These are phyloP conservation scores for Glarea lozoyensis DNA, from an alignment of 495 filamentous ascomycete species.

Conservation along the genomic window DNA sequence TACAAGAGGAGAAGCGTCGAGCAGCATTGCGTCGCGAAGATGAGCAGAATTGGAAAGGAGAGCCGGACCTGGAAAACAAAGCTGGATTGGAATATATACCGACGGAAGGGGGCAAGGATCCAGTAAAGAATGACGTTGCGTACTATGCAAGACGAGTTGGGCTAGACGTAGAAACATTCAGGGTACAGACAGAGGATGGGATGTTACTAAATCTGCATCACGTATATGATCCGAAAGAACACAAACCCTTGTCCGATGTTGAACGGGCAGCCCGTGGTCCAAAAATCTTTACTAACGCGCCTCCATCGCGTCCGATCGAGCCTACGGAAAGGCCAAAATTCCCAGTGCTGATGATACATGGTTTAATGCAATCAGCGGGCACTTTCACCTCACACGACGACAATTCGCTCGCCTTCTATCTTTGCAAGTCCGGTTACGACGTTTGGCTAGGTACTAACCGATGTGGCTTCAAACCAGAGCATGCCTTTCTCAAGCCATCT, in stretches of 20 bases:
- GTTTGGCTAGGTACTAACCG: constrained; percentile 96
- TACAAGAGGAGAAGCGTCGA: constrained; percentile 52
- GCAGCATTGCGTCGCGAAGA: constrained; percentile 43
- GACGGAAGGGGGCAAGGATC: constrained; percentile 72
- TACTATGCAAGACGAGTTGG: constrained; percentile 89
- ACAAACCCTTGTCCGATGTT: constrained; percentile 33
- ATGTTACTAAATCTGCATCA: constrained; percentile 87
- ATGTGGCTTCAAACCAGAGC: constrained; percentile 74
- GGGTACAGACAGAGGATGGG: constrained; percentile 90
- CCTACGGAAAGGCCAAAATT: constrained; percentile 45
- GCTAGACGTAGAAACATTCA: constrained; percentile 72
- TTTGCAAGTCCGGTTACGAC: constrained; percentile 89
- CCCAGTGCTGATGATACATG: constrained; percentile 83
- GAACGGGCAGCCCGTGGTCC: constrained; percentile 32
- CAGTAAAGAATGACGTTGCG: constrained; percentile 64
- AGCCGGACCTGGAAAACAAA: constrained; percentile 30
- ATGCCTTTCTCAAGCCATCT: constrained; percentile 55
- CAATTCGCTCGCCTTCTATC: constrained; percentile 80
- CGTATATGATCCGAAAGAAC: constrained; percentile 76
- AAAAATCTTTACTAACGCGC: constrained; percentile 25
- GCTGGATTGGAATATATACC: constrained; percentile 47
- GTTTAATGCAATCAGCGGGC: constrained; percentile 77
- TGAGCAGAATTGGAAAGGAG: constrained; percentile 49
- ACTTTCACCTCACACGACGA: constrained; percentile 90
- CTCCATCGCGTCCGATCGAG: constrained; percentile 11